A percentile compares a stretch with the other conserved stretches of the same genome.
Conservation (phyloP, 148 eudicot genomes). For the Linanthus parryae region DNA sequence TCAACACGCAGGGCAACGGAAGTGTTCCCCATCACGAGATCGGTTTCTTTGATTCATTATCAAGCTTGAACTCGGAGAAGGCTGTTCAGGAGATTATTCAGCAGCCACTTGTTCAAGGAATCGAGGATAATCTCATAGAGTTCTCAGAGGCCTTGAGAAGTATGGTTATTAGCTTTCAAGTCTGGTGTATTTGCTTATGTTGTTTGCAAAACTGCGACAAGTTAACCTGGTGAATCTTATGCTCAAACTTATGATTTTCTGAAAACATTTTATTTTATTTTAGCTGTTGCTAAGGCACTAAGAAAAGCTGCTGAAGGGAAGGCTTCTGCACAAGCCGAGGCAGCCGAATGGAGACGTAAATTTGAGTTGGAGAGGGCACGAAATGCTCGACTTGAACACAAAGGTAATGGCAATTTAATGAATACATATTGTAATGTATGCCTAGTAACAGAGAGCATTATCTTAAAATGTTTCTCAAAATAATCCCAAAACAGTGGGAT, state of each 20-base stretch:
- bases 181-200: too few species aligned
- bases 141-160: conserved; percentile 90
- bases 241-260: too few species aligned
- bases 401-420: too few species aligned
- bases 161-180: too few species aligned
- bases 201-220: too few species aligned
- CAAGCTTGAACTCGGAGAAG: conserved; percentile 44
- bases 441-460: too few species aligned
- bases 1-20: conserved; percentile 47
- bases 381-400: conserved; percentile 57
- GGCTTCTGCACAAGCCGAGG: conserved; percentile 96
- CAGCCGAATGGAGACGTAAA: conserved; percentile 97
- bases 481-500: too few species aligned
- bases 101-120: conserved; percentile 49
- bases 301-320: conserved; percentile 87
- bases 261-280: too few species aligned
- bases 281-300: conserved; percentile 91
- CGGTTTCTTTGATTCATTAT: conserved; percentile 31
- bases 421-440: too few species aligned
- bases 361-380: conserved; percentile 79
- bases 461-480: too few species aligned
- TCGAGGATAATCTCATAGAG: conserved; percentile 58
- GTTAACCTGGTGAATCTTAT: too few species aligned
- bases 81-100: conserved; percentile 50
- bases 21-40: conserved; percentile 37